Evolutionary conservation across 148 eudicot species (phyloP), one percentile per base, ranked within the genome.

Genomic region (Fagopyrum tataricum): DNA sequence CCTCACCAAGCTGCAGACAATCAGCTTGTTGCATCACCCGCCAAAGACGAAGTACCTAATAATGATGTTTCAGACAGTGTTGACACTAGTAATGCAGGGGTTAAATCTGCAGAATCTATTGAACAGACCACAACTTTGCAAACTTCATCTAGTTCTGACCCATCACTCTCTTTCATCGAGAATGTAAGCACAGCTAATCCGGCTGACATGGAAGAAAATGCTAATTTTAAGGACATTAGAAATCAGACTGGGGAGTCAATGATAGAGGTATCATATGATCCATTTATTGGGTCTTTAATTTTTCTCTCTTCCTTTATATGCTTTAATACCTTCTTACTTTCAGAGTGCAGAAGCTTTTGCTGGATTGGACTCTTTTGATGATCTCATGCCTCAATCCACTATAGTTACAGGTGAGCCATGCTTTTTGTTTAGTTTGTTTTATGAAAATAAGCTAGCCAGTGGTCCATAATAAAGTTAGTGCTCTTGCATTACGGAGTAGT

Each of bases 341-440:
- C 77, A 89, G 93, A 71, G 53, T 74, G 76, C 76, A 69, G 84
- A 85, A 26, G 52, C 74, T 59, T 76, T 82, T 51, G 61, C 51
- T 71, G 85, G 75, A 69, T 62, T 75, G 75, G 82, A 81, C 20
- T 31, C 80, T 73, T 49, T 79, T 40, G 79, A 76, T 71, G 87
- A 74, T 67, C 17, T 67, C 76, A 74, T 74, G 76, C 73, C 77
- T 75, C 83, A 78, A 58, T 53, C 82, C 0, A 53, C 71, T 17
- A 67, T 24, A 41, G 51, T 55, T 53, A 74, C 46, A 0, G 87
- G 87, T 82, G 73, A 75, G 81, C 14, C 39, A 67, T 12, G 10
- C n/a, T 37, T 55, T 39, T n/a, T 4, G 14, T 39, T 73, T 51
- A 1, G 0, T 4, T 5, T 2, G 24, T 10, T 70, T 14, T 70